These are phyloP conservation scores for Botrytis paeoniae DNA, from an alignment of 2,329 filamentous ascomycete genomes.

Conservation along the genomic window DNA sequence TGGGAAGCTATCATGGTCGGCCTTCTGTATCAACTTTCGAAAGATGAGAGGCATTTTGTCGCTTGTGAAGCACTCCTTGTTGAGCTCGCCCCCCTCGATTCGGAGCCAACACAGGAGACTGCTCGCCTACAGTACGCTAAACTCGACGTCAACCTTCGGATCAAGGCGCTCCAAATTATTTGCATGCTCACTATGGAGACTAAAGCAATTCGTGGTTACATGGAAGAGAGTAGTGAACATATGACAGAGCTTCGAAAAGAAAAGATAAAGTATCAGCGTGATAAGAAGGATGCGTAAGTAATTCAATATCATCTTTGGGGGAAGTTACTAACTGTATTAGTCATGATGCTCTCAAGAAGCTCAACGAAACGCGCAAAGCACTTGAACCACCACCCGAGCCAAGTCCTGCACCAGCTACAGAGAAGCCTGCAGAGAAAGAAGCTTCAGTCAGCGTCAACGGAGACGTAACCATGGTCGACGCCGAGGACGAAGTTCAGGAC, in stretches of 20 bases:
- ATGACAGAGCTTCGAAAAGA: constrained; percentile 96
- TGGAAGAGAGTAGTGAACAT: constrained; percentile 87
- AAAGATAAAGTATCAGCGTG: constrained; percentile 87
- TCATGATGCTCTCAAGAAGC: constrained; percentile 64
- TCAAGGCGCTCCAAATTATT: constrained; percentile 78
- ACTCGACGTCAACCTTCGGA: constrained; percentile 79
- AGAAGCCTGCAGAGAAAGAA: constrained; percentile 7
- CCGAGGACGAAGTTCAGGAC: constrained; percentile 60
- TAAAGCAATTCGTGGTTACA: constrained; percentile 78
- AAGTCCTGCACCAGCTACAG: constrained; percentile 44
- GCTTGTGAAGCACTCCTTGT: constrained; percentile 75
- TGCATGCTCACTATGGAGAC: constrained; percentile 84
- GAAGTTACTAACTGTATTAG: constrained; percentile 45
- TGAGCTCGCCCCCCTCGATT: constrained; percentile 74
- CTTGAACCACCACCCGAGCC: constrained; percentile 66
- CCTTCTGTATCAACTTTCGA: constrained; percentile 79
- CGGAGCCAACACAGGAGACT: constrained; percentile 72
- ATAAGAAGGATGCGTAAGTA: constrained; percentile 64
- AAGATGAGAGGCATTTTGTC: constrained; percentile 66
- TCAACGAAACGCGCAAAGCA: constrained; percentile 72
- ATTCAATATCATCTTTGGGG: neutral
- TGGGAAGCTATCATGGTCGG: constrained; percentile 92
- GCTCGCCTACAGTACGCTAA: constrained; percentile 68
- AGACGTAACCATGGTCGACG: constrained; percentile 60
- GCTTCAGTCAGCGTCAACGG: constrained; percentile 40